Evolutionary conservation across 257 asterid genomes (phyloP).

Genomic region (Solanum medicagineum): DNA sequence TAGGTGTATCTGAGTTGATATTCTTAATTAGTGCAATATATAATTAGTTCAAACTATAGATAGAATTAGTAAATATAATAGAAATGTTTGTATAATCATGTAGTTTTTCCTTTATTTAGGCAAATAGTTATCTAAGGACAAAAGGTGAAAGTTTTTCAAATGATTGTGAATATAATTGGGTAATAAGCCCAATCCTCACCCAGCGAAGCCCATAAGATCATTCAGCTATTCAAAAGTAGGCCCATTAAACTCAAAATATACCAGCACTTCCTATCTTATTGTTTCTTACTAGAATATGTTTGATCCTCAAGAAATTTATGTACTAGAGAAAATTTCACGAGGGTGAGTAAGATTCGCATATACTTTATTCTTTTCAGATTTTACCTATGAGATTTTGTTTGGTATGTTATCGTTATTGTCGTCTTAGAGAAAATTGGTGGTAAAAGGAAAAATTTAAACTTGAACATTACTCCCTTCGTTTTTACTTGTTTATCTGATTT

Average conservation of each 20-base stretch:
- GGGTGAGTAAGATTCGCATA: accelerated
- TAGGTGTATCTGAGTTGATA: no score
- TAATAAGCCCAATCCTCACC: neutral
- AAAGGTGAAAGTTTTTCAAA: neutral
- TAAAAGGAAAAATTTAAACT: neutral
- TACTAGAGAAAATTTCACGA: accelerated
- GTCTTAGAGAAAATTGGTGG: neutral
- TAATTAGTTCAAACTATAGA: no score
- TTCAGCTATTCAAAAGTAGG: neutral
- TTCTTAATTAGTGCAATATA: no score
- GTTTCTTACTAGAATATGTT: neutral
- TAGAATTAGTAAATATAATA: no score
- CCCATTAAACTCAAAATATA: neutral
- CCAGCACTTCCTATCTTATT: neutral
- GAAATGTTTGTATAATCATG: no score
- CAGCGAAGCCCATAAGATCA: neutral
- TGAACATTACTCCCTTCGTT: neutral
- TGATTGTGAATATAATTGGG: neutral
- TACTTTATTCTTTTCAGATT: no score
- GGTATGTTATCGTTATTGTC: no score
- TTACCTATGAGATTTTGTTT: accelerated
- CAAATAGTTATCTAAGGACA: no score
- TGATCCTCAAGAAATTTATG: neutral
- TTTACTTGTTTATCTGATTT: no score
- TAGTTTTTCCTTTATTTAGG: no score